Evolutionary conservation across 768 basidiomycete genomes (phyloP).

Genomic region (Podaxis sp.): DNA sequence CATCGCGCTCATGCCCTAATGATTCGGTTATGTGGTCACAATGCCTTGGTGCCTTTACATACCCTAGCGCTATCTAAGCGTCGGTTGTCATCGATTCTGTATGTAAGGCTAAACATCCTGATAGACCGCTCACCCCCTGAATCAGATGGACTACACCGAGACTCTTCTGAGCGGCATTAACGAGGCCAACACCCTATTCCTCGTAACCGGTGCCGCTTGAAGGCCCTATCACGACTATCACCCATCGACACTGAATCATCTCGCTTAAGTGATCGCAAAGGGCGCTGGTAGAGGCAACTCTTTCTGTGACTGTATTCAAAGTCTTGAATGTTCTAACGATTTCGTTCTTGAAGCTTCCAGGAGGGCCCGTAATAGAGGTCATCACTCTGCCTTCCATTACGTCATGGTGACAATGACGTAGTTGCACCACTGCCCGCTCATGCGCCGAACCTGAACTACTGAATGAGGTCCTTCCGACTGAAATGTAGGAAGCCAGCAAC

Average conservation of each 20-base stretch:
- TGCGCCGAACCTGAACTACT: constrained; percentile 2
- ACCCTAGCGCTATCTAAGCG: not conserved
- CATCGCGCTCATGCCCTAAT: not conserved
- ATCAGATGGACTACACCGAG: not conserved
- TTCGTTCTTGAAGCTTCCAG: not conserved
- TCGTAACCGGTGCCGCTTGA: not conserved
- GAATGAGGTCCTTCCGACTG: not conserved
- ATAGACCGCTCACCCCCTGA: not conserved
- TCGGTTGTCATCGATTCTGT: not conserved
- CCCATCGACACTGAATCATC: not conserved
- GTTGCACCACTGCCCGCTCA: not conserved
- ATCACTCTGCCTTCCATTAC: not conserved
- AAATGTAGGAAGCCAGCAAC: constrained; percentile 1
- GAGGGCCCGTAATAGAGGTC: not conserved
- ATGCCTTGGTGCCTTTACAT: not conserved
- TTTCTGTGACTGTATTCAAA: not conserved
- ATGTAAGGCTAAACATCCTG: not conserved
- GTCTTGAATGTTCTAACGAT: not conserved
- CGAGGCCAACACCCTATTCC: not conserved
- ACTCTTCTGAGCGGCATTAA: constrained; percentile 3
- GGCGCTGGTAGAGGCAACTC: not conserved
- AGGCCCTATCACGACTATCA: not conserved
- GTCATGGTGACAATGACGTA: constrained; percentile 2
- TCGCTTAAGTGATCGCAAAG: not conserved
- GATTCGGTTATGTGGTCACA: not conserved